Evolutionary conservation across 2,329 filamentous ascomycete genomes (phyloP).

Genomic region (Cladophialophora bantiana): DNA sequence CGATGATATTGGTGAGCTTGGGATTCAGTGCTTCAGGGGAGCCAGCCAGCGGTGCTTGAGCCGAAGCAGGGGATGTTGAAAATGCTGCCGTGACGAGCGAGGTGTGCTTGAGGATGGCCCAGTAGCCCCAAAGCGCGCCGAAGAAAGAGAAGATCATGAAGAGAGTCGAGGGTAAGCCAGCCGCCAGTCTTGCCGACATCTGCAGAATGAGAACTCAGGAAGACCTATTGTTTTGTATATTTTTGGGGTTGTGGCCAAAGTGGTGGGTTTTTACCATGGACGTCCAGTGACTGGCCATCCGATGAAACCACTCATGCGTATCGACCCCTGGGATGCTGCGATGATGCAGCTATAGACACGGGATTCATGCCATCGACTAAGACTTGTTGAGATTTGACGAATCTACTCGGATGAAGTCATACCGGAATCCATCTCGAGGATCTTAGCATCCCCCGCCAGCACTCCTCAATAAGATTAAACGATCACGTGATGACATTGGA

Average conservation of each 20-base stretch:
- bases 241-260: background rate
- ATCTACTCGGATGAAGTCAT: background rate
- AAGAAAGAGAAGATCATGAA: constrained; percentile 28
- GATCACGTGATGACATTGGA: too few relatives aligned
- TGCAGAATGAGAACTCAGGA: background rate
- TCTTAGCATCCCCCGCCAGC: background rate
- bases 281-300: background rate
- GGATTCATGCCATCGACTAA: background rate
- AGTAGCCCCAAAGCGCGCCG: constrained; percentile 28
- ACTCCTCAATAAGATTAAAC: too few relatives aligned
- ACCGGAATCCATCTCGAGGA: background rate
- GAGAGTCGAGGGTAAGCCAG: constrained; percentile 12
- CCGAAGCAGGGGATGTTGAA: constrained; percentile 11
- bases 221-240: background rate
- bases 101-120: constrained; percentile 29
- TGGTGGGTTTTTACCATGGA: background rate
- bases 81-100: constrained; percentile 27
- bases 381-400: background rate
- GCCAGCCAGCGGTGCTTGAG: constrained; percentile 27
- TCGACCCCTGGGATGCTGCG: background rate
- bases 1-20: constrained; percentile 40
- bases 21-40: constrained; percentile 38
- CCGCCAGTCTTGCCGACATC: constrained; percentile 12
- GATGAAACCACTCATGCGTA: background rate
- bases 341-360: background rate